Base-by-base conservation (phyloP, 2,329 filamentous ascomycete genomes). In the Talaromyces sp. region DNA sequence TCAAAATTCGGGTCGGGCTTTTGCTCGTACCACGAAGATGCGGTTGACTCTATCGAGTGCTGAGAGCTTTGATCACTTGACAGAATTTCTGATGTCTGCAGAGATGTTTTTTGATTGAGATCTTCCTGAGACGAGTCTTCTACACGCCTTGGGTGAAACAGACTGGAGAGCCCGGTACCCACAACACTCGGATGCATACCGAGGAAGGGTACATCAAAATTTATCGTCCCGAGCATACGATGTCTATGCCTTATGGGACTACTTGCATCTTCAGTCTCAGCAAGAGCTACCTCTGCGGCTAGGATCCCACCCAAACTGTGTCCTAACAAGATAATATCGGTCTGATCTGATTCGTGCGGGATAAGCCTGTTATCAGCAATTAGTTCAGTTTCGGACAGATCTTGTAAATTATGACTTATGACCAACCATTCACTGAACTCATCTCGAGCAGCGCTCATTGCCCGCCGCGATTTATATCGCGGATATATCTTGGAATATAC, bases 251-350 rank as follows among this genome's bases (percentile, higher is more conserved):
- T 79, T 65, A 74, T 67, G 24, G 61, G 35, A 59, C 64, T 71
- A n/a, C 63, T 66, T 33, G 67, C 50, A n/a, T 50, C 39, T 19
- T 65, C 64, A 19, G 67, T 61, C 2, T 78, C 71, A 13, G 90
- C 84, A 52, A 96, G 80, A 2, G 87, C 87, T 31, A 96, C 85
- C 71, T 97, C 93, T 1, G 91, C 91, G 31, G 90, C 87, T 31
- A 97, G 77, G 27, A 97, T 82, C 1, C 93, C 93, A 16, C 93
- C 93, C 87, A 97, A 94, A 48, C 91, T 96, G 76, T 97, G 93
- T 0, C 93, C 93, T 2, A 96, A 81, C 3, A 97, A 82, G 22
- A 97, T 83, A 2, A 96, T 83, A 79, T 97, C 93, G 1, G 92
- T 93, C 22, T 82, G 85, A 3, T 83, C 79, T 33, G 86, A 86